Conservation (phyloP, 768 basidiomycete species). For the Suillus decipiens region DNA sequence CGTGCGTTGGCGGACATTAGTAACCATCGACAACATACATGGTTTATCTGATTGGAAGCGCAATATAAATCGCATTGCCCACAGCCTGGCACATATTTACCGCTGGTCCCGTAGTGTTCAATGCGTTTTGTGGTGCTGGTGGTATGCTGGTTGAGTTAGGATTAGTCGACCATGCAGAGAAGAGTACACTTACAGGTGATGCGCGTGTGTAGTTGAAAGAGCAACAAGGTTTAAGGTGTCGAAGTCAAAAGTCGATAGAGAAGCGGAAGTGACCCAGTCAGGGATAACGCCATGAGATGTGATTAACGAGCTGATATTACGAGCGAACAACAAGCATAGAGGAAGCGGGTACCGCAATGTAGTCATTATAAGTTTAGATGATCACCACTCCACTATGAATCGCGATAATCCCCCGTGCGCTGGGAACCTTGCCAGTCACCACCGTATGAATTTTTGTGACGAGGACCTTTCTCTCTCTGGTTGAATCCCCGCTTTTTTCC, state of each 20-base stretch:
- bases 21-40: not conserved
- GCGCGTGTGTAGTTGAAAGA: slow-evolving; percentile 10
- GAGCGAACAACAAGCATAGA: not conserved
- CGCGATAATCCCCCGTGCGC: slow-evolving; percentile 4
- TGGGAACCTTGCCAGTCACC: not conserved
- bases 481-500: not conserved
- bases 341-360: not conserved
- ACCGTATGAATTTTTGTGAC: slow-evolving; percentile 1
- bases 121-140: not conserved
- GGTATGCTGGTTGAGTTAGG: slow-evolving; percentile 30
- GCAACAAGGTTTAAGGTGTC: no score
- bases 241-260: not conserved
- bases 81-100: slow-evolving; percentile 42
- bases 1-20: not conserved
- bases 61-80: slow-evolving; percentile 43
- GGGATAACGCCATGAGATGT: not conserved
- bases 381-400: not conserved
- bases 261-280: no score
- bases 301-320: slow-evolving; percentile 1
- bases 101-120: not conserved
- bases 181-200: slow-evolving; percentile 43
- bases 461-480: not conserved
- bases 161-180: slow-evolving; percentile 43
- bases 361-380: not conserved
- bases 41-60: not conserved